Conservation (phyloP, 768 basidiomycete species). For the Tricholoma saponaceum region DNA sequence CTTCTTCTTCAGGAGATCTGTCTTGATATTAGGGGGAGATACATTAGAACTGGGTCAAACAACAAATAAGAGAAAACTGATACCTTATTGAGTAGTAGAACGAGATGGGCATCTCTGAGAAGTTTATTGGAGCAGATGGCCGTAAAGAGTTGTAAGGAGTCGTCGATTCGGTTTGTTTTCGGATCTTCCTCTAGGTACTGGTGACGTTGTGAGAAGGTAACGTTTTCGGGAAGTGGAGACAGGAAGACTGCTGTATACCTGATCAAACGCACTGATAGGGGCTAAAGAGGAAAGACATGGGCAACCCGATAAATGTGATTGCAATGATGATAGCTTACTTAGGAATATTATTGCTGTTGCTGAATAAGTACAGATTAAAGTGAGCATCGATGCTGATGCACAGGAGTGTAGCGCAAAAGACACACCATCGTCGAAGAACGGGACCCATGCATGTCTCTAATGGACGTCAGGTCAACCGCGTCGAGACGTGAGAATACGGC, state of each 20-base stretch:
- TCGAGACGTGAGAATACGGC: background rate
- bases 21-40: slow-evolving; percentile 33
- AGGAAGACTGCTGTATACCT: slow-evolving; percentile 39
- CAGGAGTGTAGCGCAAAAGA: slow-evolving; percentile 18
- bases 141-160: slow-evolving; percentile 76
- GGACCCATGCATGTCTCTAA: slow-evolving; percentile 77
- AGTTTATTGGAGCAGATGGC: slow-evolving; percentile 73
- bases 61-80: background rate
- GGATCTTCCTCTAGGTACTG: slow-evolving; percentile 83
- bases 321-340: slow-evolving; percentile 21
- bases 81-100: slow-evolving; percentile 80
- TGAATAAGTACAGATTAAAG: slow-evolving; percentile 21
- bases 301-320: background rate
- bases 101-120: slow-evolving; percentile 65
- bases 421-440: slow-evolving; percentile 82
- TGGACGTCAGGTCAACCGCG: slow-evolving; percentile 10
- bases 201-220: slow-evolving; percentile 1
- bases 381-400: background rate
- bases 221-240: background rate
- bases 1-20: slow-evolving; percentile 70
- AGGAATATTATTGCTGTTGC: slow-evolving; percentile 85
- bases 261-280: slow-evolving; percentile 84
- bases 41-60: background rate
- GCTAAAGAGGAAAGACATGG: slow-evolving; percentile 30
- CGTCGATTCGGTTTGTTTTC: slow-evolving; percentile 74